phyloP scores from a whole-genome alignment of 768 basidiomycete species.

The Chalciporus pseudorubinellus region DNA sequence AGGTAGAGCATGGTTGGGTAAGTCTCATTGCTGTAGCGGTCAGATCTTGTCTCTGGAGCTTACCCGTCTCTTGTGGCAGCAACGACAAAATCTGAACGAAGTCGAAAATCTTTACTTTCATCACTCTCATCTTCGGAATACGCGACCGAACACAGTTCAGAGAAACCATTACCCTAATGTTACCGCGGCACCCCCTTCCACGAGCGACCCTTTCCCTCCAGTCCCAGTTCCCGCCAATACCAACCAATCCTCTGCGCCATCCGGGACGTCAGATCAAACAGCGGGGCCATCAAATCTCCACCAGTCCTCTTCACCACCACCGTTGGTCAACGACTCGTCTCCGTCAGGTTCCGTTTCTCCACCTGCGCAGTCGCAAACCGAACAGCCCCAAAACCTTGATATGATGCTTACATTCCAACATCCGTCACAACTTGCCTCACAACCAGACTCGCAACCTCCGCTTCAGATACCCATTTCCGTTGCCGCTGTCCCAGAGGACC shows the following conservation, averaged over 20 bases:
- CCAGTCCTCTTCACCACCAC: constrained; percentile 8
- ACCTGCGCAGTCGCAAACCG: constrained; percentile 1
- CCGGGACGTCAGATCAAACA: constrained; percentile 13
- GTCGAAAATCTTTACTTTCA: constrained; percentile 83
- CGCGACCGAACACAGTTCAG: constrained; percentile 14
- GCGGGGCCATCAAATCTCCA: constrained; percentile 17
- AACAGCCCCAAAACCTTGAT: constrained; percentile 2
- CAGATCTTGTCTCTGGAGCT: neutral
- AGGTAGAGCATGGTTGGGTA: constrained; percentile 83
- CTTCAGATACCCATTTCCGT: neutral
- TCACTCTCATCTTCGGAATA: constrained; percentile 53
- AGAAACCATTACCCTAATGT: constrained; percentile 18
- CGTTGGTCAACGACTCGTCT: constrained; percentile 1
- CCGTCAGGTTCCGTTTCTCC: constrained; percentile 1
- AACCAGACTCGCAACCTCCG: neutral
- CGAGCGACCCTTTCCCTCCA: neutral
- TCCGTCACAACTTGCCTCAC: neutral
- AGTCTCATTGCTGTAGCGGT: constrained; percentile 18
- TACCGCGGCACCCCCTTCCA: neutral
- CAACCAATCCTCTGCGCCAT: constrained; percentile 16
- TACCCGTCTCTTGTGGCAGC: constrained; percentile 37
- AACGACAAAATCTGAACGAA: constrained; percentile 76
- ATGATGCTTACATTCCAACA: neutral
- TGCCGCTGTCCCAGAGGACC: neutral
- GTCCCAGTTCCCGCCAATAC: neutral